phyloP scores from a whole-genome alignment of 345 rosid genomes.

The Hypericum perforatum region DNA sequence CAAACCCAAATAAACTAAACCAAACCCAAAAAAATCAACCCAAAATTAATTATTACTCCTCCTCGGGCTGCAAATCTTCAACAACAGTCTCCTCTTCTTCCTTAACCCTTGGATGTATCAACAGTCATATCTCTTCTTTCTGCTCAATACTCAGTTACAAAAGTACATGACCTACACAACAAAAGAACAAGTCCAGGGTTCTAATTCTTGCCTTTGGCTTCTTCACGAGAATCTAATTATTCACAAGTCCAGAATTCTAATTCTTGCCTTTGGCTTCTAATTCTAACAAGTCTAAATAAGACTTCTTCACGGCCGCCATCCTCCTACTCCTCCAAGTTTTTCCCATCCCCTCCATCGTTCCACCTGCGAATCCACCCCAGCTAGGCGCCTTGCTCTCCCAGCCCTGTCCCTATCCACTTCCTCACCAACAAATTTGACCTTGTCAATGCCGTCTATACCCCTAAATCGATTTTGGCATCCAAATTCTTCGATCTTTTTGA shows the following conservation, averaged over 20 bases:
- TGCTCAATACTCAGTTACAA: too few species aligned
- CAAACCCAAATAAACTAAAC: too few species aligned
- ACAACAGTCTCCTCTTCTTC: too few species aligned
- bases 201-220: neutral
- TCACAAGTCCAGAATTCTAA: conserved; percentile 20
- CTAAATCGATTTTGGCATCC: neutral
- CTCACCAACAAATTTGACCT: conserved; percentile 12
- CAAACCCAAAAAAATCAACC: too few species aligned
- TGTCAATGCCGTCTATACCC: conserved; percentile 17
- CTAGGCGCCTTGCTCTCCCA: conserved; percentile 14
- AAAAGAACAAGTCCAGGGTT: neutral
- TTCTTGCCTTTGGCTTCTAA: too few species aligned
- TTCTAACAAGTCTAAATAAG: too few species aligned
- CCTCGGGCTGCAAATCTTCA: too few species aligned
- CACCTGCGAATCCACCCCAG: conserved; percentile 13
- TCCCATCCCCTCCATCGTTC: neutral
- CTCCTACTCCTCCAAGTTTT: neutral
- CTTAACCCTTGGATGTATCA: too few species aligned
- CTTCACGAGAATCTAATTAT: neutral
- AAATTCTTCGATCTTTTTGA: conserved; percentile 2
- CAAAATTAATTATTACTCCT: too few species aligned
- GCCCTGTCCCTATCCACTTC: conserved; percentile 5
- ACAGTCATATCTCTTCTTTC: too few species aligned
- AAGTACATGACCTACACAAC: too few species aligned
- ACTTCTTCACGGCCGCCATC: neutral